Evolutionary conservation across 2,329 filamentous ascomycete genomes (phyloP).

Genomic region (Beauveria pseudobassiana): DNA sequence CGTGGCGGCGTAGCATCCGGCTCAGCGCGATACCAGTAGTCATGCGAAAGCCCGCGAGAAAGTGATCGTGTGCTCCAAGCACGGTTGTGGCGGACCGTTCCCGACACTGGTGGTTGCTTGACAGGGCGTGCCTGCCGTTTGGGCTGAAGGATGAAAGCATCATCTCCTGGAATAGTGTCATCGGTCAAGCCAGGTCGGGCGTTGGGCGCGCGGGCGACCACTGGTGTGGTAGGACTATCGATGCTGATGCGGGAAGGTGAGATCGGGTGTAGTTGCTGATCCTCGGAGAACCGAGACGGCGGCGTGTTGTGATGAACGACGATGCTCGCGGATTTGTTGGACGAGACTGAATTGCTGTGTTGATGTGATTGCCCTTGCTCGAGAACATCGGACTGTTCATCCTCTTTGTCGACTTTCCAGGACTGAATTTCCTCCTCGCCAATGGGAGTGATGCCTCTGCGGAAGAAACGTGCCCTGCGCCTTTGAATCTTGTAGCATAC

Average conservation of each 20-base stretch:
- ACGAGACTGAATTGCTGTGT: conserved; percentile 22
- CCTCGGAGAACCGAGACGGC: conserved; percentile 20
- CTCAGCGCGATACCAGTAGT: conserved; percentile 31
- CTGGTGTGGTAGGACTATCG: conserved; percentile 40
- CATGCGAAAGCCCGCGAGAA: conserved; percentile 29
- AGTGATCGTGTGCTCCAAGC: conserved; percentile 38
- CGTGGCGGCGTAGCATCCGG: conserved; percentile 26
- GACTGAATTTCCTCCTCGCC: conserved; percentile 59
- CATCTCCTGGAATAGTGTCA: conserved; percentile 51
- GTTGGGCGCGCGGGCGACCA: conserved; percentile 54
- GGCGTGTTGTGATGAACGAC: conserved; percentile 42
- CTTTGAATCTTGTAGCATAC: conserved; percentile 33
- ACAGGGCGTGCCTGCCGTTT: conserved; percentile 47
- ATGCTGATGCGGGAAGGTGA: conserved; percentile 34
- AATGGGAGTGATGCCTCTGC: conserved; percentile 52
- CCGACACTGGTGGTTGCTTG: conserved; percentile 35
- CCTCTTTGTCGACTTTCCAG: conserved; percentile 42
- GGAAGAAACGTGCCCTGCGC: conserved; percentile 36
- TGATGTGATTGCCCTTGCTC: conserved; percentile 13
- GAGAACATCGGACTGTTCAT: conserved; percentile 24
- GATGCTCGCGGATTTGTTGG: conserved; percentile 42
- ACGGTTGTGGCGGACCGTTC: conserved; percentile 26
- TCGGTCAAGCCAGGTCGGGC: conserved; percentile 56
- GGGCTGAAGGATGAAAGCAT: conserved; percentile 47
- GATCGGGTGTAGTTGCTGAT: conserved; percentile 20